These are phyloP conservation scores for Pyropia haitanensis DNA, from an alignment of 23 red algal genomes.

Conservation along the genomic window DNA sequence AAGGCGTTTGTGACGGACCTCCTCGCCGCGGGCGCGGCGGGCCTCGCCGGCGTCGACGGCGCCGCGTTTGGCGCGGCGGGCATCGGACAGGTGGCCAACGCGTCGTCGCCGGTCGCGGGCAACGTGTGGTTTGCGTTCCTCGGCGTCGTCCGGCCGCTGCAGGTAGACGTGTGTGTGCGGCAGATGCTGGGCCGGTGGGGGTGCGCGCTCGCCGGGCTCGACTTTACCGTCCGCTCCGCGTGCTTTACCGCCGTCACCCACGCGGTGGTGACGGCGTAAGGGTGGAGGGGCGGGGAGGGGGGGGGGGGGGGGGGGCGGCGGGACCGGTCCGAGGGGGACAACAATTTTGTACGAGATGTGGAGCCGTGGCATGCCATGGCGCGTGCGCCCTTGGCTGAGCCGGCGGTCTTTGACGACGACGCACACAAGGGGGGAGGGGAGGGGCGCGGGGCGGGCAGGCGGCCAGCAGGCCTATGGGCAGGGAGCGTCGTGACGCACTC, in stretches of 20 bases:
- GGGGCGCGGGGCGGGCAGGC: too few relatives aligned
- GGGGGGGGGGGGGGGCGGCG: too few relatives aligned
- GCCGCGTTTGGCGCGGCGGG: constrained; percentile 7
- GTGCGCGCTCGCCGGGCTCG: constrained; percentile 37
- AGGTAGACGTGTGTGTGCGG: constrained; percentile 19
- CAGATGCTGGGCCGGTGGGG: constrained; percentile 38
- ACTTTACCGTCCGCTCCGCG: constrained; percentile 13
- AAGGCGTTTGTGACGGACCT: constrained; percentile 11
- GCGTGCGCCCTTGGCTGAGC: too few relatives aligned
- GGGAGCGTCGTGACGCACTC: too few relatives aligned
- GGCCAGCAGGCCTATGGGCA: too few relatives aligned
- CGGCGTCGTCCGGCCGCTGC: constrained; percentile 7
- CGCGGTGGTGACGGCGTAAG: background rate
- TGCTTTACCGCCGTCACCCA: constrained; percentile 25
- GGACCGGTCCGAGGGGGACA: too few relatives aligned
- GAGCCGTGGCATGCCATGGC: too few relatives aligned
- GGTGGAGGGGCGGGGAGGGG: too few relatives aligned
- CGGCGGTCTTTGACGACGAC: too few relatives aligned
- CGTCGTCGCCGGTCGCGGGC: background rate
- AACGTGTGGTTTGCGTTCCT: constrained; percentile 21
- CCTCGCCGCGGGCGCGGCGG: background rate
- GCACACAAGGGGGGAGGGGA: too few relatives aligned
- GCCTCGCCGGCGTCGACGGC: background rate
- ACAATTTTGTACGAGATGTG: too few relatives aligned
- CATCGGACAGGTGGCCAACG: background rate